A percentile compares a stretch with the other conserved stretches of the same genome.
These are phyloP conservation scores for Apiospora sp. DNA, from an alignment of 2,329 filamentous ascomycete species.

Conservation along the genomic window DNA sequence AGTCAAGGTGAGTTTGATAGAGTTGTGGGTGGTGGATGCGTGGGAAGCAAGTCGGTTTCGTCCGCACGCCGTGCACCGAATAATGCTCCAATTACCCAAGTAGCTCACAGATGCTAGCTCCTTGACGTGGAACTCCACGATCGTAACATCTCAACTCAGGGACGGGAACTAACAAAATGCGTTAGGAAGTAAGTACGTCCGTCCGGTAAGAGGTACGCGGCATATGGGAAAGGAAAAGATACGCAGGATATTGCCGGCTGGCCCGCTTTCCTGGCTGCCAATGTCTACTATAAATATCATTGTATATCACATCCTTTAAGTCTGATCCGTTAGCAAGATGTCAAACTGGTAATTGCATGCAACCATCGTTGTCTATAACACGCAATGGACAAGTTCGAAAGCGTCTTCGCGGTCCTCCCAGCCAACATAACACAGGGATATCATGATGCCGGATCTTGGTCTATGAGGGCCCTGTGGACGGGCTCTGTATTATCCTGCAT, in stretches of 20 bases:
- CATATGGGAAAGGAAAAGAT: neutral
- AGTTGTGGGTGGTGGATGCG: neutral
- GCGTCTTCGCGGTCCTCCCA: neutral
- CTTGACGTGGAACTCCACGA: neutral
- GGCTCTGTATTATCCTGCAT: neutral
- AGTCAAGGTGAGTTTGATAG: neutral
- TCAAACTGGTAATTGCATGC: neutral
- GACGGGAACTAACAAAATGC: neutral
- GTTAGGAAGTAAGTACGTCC: neutral
- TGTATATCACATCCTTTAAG: neutral
- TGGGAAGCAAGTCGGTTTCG: neutral
- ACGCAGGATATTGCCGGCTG: neutral
- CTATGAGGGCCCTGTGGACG: neutral
- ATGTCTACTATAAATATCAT: conserved; percentile 1
- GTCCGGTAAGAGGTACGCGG: neutral
- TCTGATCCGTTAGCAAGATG: neutral
- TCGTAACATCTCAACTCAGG: neutral
- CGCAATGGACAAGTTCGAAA: neutral
- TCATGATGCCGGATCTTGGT: neutral
- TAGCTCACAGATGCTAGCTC: neutral
- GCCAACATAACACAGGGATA: neutral
- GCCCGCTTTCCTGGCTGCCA: neutral
- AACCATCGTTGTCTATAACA: neutral
- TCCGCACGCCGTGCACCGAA: neutral
- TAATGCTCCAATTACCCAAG: neutral